A percentile compares a stretch with the other conserved stretches of the same genome.
phyloP scores from a whole-genome alignment of 1,284 basidiomycete species.

The Hemileia vastatrix region DNA sequence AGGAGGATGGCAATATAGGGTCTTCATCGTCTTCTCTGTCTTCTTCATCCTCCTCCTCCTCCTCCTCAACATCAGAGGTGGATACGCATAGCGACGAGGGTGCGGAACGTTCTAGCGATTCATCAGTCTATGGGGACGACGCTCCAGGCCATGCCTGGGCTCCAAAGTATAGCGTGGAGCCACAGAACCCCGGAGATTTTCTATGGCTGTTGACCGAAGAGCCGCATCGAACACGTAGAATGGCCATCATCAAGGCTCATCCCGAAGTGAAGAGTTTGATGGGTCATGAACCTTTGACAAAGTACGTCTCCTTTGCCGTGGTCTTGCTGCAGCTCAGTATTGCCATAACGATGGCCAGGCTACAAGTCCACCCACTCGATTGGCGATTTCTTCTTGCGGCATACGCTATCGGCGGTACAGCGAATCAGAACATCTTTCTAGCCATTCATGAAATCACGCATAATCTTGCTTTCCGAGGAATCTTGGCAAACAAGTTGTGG shows the following conservation, averaged over 20 bases:
- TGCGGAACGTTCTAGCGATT: neutral
- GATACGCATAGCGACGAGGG: constrained; percentile 17
- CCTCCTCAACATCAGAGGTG: neutral
- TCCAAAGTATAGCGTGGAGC: constrained; percentile 33
- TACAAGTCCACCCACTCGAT: constrained; percentile 59
- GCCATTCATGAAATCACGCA: constrained; percentile 98
- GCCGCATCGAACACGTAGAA: constrained; percentile 79
- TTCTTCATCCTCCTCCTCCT: constrained; percentile 3
- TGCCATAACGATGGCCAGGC: constrained; percentile 61
- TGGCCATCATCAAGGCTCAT: constrained; percentile 84
- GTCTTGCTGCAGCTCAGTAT: constrained; percentile 62
- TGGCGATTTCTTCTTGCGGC: constrained; percentile 64
- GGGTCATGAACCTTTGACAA: constrained; percentile 84
- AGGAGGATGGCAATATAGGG: too few species aligned
- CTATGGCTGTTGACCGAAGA: constrained; percentile 96
- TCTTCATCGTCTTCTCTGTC: neutral
- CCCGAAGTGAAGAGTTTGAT: constrained; percentile 84
- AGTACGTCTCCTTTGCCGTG: constrained; percentile 71
- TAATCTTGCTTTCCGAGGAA: constrained; percentile 80
- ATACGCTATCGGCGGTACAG: constrained; percentile 80
- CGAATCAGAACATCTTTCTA: constrained; percentile 93
- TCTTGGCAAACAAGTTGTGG: constrained; percentile 71
- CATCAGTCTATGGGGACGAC: neutral
- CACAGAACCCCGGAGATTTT: constrained; percentile 41
- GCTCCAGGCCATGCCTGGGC: constrained; percentile 33